Conservation (phyloP, 2,329 filamentous ascomycete genomes). For the Colletotrichum incanum region DNA sequence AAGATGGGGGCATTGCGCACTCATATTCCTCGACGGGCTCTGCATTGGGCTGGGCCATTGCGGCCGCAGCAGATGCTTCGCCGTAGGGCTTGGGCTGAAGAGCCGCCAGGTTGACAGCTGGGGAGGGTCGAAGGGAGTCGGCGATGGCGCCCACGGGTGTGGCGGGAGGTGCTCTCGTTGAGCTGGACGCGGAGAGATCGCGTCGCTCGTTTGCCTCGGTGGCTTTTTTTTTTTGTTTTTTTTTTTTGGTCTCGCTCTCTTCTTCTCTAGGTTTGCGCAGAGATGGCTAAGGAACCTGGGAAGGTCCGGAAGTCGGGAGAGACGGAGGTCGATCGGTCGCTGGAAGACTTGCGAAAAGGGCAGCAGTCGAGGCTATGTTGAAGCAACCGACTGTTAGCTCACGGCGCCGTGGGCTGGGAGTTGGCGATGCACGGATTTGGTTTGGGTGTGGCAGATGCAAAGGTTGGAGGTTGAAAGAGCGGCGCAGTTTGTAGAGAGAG, state of each 20-base stretch:
- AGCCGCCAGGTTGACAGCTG: constrained; percentile 72
- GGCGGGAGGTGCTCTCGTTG: constrained; percentile 30
- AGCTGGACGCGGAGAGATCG: constrained; percentile 17
- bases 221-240: constrained; percentile 7
- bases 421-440: constrained; percentile 19
- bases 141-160: constrained; percentile 20
- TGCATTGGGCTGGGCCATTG: constrained; percentile 78
- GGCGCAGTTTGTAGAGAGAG: not conserved
- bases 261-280: constrained; percentile 14
- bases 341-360: not conserved
- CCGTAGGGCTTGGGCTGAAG: constrained; percentile 74
- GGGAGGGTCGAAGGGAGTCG: constrained; percentile 40
- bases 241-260: not conserved
- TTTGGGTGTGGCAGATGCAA: constrained; percentile 15
- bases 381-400: not conserved
- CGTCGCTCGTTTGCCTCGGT: constrained; percentile 24
- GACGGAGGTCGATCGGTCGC: not conserved
- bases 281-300: not conserved
- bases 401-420: constrained; percentile 12
- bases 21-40: constrained; percentile 77
- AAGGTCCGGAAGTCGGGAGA: constrained; percentile 4
- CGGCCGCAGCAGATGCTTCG: constrained; percentile 77
- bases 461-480: not conserved
- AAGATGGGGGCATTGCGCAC: constrained; percentile 58
- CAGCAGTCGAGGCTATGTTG: not conserved